Evolutionary conservation across 2,329 filamentous ascomycete species (phyloP), one percentile per base, ranked within the genome.

Genomic region (Cladosporium sp.): DNA sequence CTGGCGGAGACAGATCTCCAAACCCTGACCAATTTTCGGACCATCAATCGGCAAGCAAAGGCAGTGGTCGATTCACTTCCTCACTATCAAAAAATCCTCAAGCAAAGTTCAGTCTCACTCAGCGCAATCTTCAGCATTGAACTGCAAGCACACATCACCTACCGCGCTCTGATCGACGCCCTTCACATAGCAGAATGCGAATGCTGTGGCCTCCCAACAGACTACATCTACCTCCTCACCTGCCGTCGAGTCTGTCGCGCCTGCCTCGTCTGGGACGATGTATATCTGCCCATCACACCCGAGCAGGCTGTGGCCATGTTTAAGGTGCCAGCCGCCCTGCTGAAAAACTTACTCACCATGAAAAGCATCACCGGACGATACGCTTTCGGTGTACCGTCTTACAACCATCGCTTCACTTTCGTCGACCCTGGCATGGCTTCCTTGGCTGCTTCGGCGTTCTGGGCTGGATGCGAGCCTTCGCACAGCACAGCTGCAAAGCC

Each of bases 171-270:
- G 15, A 73, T 70, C 64, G 24, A 66, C 15, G 70, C 64, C 12
- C 64, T 78, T 19, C 68, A 55, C 45, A 69, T 63, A 8, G 56
- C 56, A 7, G 53, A 66, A 44, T 78, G 75, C 62, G 64, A 65
- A 42, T 59, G 35, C 8, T 77, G 75, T 64, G 65, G 65, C n/a
- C 61, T 66, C 15, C 75, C 76, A 57, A 74, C 71, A 34, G 66
- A 64, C 39, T 71, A 74, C 57, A 63, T 77, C 48, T 76, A 76
- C 60, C 67, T 76, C 19, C 64, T 77, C 40, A 70, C 66, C 47
- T 74, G 72, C 61, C 62, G 62, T 28, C 71, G 74, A 1, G 72
- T 77, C 49, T 78, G 75, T 64, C 74, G 68, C 58, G 60, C 69
- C 15, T 76, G 74, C 64, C 71, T 74, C 58, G 65, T 68, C 32